A percentile compares a stretch with the other conserved stretches of the same genome.
Conservation (phyloP, 192 early-diverging fungal species). For the Helicostylum pulchrum region DNA sequence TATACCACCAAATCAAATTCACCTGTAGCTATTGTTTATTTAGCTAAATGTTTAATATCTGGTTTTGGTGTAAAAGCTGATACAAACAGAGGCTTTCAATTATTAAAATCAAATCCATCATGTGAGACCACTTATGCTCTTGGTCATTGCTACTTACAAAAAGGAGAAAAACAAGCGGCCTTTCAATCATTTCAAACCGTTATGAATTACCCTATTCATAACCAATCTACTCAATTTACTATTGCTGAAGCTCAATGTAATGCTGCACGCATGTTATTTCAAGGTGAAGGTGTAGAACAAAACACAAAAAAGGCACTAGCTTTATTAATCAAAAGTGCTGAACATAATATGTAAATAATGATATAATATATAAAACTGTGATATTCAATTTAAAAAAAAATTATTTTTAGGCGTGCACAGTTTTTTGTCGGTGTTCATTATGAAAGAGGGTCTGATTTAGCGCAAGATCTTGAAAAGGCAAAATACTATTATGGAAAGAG, state of each 20-base stretch:
- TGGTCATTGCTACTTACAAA: constrained; percentile 23
- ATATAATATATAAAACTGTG: neutral
- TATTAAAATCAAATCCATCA: constrained; percentile 9
- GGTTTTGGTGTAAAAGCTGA: constrained; percentile 22
- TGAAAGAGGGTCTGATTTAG: constrained; percentile 27
- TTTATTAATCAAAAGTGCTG: constrained; percentile 20
- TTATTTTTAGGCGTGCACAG: constrained; percentile 31
- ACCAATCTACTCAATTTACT: neutral
- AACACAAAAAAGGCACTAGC: constrained; percentile 18
- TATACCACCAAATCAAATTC: constrained; percentile 13
- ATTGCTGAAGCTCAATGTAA: constrained; percentile 31
- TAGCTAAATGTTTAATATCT: constrained; percentile 26
- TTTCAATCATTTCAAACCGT: constrained; percentile 21
- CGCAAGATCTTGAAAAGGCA: constrained; percentile 22
- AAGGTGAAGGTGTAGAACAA: constrained; percentile 27
- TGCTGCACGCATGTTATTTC: constrained; percentile 17
- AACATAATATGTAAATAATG: constrained; percentile 22
- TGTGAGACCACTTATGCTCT: constrained; percentile 20
- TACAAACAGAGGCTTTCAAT: constrained; percentile 13
- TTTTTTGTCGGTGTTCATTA: constrained; percentile 35
- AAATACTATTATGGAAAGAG: constrained; percentile 26
- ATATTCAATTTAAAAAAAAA: neutral
- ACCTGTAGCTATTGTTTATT: constrained; percentile 15
- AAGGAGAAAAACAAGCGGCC: constrained; percentile 5
- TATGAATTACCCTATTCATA: neutral